phyloP scores from a whole-genome alignment of 1,139 yeast genomes.

The Yamadazyma trypodendri region DNA sequence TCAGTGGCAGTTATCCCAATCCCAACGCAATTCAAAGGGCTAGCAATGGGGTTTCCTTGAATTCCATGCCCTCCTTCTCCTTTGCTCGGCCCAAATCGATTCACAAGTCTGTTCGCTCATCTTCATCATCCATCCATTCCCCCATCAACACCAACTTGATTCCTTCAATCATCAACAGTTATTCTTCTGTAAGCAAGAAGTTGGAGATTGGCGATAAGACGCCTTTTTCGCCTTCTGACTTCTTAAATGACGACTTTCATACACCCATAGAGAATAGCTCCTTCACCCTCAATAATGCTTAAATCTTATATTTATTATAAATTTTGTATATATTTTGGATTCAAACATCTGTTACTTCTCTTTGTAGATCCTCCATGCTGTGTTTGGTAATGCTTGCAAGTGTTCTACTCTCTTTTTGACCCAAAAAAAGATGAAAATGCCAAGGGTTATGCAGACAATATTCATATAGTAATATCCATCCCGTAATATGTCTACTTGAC shows the following conservation, averaged over 20 bases:
- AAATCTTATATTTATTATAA: too few relatives aligned
- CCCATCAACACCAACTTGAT: slow-evolving; percentile 36
- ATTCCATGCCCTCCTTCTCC: slow-evolving; percentile 5
- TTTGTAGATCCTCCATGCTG: slow-evolving; percentile 63
- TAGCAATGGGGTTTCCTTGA: background rate
- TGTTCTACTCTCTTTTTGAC: slow-evolving; percentile 57
- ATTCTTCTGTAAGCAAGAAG: slow-evolving; percentile 38
- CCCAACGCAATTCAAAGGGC: slow-evolving; percentile 1
- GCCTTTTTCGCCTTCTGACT: slow-evolving; percentile 47
- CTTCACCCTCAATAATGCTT: slow-evolving; percentile 10
- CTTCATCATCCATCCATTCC: slow-evolving; percentile 12
- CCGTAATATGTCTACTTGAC: slow-evolving; percentile 49
- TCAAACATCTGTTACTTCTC: too few relatives aligned
- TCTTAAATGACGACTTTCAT: slow-evolving; percentile 33
- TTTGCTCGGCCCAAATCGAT: slow-evolving; percentile 6
- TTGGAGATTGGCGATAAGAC: slow-evolving; percentile 34
- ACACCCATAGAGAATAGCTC: slow-evolving; percentile 17
- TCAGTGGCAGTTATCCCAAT: slow-evolving; percentile 15
- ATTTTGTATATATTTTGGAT: too few relatives aligned
- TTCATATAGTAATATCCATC: slow-evolving; percentile 91
- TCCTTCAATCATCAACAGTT: slow-evolving; percentile 43
- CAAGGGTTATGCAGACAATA: slow-evolving; percentile 64
- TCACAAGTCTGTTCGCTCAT: slow-evolving; percentile 9
- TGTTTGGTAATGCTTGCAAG: slow-evolving; percentile 61
- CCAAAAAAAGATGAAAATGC: slow-evolving; percentile 68